Evolutionary conservation across 495 filamentous ascomycete species (phyloP), one percentile per base, ranked within the genome.

Genomic region (Cercophora newfieldiana): DNA sequence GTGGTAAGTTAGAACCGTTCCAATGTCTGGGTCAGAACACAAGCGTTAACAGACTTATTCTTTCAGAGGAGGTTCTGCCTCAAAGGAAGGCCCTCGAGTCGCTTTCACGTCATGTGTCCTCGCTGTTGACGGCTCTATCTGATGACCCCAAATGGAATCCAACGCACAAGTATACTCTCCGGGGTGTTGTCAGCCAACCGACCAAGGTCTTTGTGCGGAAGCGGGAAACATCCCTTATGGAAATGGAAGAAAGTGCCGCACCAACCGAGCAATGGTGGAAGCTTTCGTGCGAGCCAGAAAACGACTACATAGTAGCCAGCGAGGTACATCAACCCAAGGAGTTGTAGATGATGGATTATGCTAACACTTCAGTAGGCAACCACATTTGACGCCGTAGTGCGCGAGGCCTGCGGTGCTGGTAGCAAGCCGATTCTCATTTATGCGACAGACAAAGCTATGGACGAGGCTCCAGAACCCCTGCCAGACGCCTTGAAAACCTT

Each of bases 211-310:
- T 78, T 50, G 61, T 81, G 47, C 78, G 78, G 63, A 71, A 74
- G 29, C 73, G 74, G 16, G 73, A 65, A 14, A 63, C 60, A 1
- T 67, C 67, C 8, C 25, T 68, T 6, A 72, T 72, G 53, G 70
- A 71, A 22, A 7, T 70, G 12, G 65, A 65, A 8, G 71, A 64
- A 14, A 58, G 14, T 12, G 3, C 60, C 7, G n/a, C 51, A 7
- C 33, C 66, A 28, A 63, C 29, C 1, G 79, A 81, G 33, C 77
- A 80, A 51, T 83, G 81, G 81, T 83, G 75, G 75, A 79, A 77
- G 61, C 65, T 80, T 48, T 75, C 67, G 58, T 77, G 74, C 50
- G 63, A 66, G 1, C 51, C 61, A 1, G 66, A 66, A 2, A 70
- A 76, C 24, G 64, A 71, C 14, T 67, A 71, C 19, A 72, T 74